Percentiles rank a stretch among this genome's conserved stretches.
Conservation (phyloP, 306 rosid genomes). For the Neltuma alba region DNA sequence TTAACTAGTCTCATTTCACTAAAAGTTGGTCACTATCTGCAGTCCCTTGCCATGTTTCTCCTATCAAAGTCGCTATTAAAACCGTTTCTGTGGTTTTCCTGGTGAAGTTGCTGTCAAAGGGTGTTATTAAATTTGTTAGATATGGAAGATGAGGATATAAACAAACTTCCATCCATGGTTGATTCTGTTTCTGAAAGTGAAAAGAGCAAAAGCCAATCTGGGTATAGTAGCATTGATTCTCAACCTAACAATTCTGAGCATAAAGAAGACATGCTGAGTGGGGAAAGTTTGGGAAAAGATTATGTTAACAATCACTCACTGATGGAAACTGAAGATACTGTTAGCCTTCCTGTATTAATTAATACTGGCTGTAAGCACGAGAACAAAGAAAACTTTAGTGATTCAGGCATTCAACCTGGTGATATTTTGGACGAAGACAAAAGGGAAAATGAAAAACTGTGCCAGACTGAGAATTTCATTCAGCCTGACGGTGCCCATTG, state of each 20-base stretch:
- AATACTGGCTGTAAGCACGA: conserved; percentile 32
- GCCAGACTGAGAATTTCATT: conserved; percentile 6
- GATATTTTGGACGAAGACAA: conserved; percentile 35
- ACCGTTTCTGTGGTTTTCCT: conserved; percentile 15
- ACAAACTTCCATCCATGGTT: conserved; percentile 33
- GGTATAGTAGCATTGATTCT: conserved; percentile 34
- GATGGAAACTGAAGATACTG: conserved; percentile 52
- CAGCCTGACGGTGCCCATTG: conserved; percentile 3
- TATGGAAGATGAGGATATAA: conserved; percentile 58
- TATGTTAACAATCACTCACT: conserved; percentile 35
- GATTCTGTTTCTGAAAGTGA: conserved; percentile 44
- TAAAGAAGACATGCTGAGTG: conserved; percentile 28
- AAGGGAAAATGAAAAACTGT: conserved; percentile 28
- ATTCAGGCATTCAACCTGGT: conserved; percentile 29
- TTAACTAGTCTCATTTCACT: conserved; percentile 10
- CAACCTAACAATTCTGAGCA: conserved; percentile 32
- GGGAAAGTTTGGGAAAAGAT: conserved; percentile 30
- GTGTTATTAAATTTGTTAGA: conserved; percentile 24
- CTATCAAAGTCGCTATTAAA: not conserved
- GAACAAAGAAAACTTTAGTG: conserved; percentile 12
- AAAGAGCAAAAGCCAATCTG: conserved; percentile 30
- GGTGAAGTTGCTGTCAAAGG: not conserved
- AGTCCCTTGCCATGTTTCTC: conserved; percentile 12
- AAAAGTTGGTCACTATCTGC: conserved; percentile 23
- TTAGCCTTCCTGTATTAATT: conserved; percentile 29